Evolutionary conservation across 768 basidiomycete genomes (phyloP).

Genomic region (Termitomyces sp.): DNA sequence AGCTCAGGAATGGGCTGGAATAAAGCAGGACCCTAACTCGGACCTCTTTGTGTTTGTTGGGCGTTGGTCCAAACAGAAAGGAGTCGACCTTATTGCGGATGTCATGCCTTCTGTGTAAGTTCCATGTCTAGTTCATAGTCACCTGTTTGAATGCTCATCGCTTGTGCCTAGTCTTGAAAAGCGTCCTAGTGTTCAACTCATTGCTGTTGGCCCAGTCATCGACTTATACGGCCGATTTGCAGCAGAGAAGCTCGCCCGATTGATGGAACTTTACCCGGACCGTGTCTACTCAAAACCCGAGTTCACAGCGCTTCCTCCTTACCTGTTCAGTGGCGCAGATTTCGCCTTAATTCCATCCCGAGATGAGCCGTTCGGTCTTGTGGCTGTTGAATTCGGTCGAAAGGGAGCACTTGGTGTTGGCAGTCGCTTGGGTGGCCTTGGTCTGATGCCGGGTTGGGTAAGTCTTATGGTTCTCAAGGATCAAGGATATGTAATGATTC

Average conservation of each 20-base stretch:
- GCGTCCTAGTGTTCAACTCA: slow-evolving; percentile 77
- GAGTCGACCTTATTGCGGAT: slow-evolving; percentile 95
- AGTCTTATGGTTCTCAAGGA: slow-evolving; percentile 20
- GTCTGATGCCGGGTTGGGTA: slow-evolving; percentile 98
- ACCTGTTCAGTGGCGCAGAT: slow-evolving; percentile 91
- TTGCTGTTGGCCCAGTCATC: slow-evolving; percentile 91
- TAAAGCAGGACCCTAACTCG: slow-evolving; percentile 85
- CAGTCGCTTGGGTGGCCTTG: slow-evolving; percentile 88
- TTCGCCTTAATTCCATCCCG: slow-evolving; percentile 94
- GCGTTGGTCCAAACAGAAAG: slow-evolving; percentile 98
- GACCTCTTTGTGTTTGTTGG: slow-evolving; percentile 96
- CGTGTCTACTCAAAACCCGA: slow-evolving; percentile 95
- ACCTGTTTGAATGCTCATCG: background rate
- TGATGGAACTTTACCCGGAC: slow-evolving; percentile 94
- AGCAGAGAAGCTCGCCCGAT: slow-evolving; percentile 85
- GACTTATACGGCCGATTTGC: slow-evolving; percentile 94
- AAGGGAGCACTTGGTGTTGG: slow-evolving; percentile 97
- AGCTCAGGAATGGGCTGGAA: slow-evolving; percentile 92
- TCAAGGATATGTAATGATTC: background rate
- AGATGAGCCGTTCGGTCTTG: slow-evolving; percentile 94
- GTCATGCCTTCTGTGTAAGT: slow-evolving; percentile 85
- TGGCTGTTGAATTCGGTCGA: slow-evolving; percentile 93
- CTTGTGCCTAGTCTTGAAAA: slow-evolving; percentile 62
- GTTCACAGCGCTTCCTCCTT: slow-evolving; percentile 90
- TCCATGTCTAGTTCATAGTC: background rate